Base-by-base conservation (phyloP, 495 filamentous ascomycete species). In the Lepraria neglecta region DNA sequence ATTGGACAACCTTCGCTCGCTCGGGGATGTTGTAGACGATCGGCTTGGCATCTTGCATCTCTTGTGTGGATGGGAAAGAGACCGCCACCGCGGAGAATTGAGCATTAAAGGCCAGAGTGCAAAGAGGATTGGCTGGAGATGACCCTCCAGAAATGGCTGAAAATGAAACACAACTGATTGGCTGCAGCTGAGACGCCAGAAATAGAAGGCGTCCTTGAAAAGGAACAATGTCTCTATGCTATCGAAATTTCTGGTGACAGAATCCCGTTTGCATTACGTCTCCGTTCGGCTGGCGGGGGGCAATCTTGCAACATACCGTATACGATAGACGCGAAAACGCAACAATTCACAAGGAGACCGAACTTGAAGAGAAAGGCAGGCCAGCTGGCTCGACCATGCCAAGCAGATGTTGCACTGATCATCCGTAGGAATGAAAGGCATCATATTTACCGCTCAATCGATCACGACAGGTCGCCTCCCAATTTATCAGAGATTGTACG, bases 271-370 rank as follows among this genome's bases (percentile, higher is more conserved):
- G n/a, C n/a, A n/a, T n/a, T n/a, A n/a, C n/a, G n/a, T n/a, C n/a
- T n/a, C n/a, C n/a, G n/a, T n/a, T n/a, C n/a, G n/a, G n/a, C n/a
- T n/a, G n/a, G n/a, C n/a, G n/a, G n/a, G n/a, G n/a, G n/a, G n/a
- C n/a, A n/a, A n/a, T n/a, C n/a, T n/a, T n/a, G n/a, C n/a, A n/a
- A n/a, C n/a, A n/a, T n/a, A n/a, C n/a, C n/a, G n/a, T n/a, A n/a
- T n/a, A n/a, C n/a, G n/a, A n/a, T n/a, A n/a, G n/a, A n/a, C n/a
- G 43, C 62, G 45, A 60, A 64, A 50, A 43, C 47, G 12, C 31
- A 69, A 59, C 62, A 66, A 33, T 66, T 68, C 58, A 28, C 56
- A 63, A 66, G 64, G 42, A 66, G 64, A 68, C 57, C 50, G 24
- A 63, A 52, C 45, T 54, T 68, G 21, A 44, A 64, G 12, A 66